Base-by-base conservation (phyloP, 768 basidiomycete species). In the Piloderma croceum region DNA sequence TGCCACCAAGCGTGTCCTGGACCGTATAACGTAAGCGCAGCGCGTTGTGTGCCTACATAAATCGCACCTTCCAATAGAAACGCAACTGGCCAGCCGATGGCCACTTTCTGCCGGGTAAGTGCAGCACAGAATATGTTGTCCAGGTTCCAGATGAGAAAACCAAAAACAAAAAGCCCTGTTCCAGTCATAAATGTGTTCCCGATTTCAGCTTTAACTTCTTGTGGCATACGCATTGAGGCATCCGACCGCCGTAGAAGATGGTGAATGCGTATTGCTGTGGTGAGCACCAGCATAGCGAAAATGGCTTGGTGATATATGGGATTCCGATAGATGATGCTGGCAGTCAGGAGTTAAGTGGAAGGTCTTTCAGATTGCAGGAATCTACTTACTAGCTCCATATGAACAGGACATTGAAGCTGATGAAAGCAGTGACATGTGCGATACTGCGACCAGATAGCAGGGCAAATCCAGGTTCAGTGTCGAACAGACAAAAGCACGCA, bases 231-330 rank as follows among this genome's bases (percentile, higher is more conserved):
- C 38, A 44, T 48, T 7, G 67, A 56, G 17, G 59, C 53, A 23
- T 69, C 53, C 21, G 74, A 67, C 54, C 61, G 64, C 18, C 64
- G 61, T 23, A 82, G 60, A 23, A 87, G 69, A 49, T 79, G 74
- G 1, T 61, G 54, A 33, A 74, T 65, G 32, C 83, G 77, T 13
- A 67, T 53, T 1, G 68, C 56, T 12, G 65, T 69, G 6, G 57
- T 50, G 27, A 85, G 39, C 48, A 87, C 65, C 38, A 87, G 64
- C 11, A 54, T 42, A 3, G 71, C 87, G 54, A 89, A 90, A 2
- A 85, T 76, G 18, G 77, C 53, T 64, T 90, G 84, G 51, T 90
- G 87, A 58, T 84, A 90, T 3, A 88, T 65, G 0, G 87, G 87
- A 50, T 89, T 84, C 19, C 85, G 77, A 50, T 79, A 75, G 4